A percentile compares a stretch with the other conserved stretches of the same genome.
Evolutionary conservation across 169 alveolate species (phyloP).

Genomic region (Perkinsus olseni): DNA sequence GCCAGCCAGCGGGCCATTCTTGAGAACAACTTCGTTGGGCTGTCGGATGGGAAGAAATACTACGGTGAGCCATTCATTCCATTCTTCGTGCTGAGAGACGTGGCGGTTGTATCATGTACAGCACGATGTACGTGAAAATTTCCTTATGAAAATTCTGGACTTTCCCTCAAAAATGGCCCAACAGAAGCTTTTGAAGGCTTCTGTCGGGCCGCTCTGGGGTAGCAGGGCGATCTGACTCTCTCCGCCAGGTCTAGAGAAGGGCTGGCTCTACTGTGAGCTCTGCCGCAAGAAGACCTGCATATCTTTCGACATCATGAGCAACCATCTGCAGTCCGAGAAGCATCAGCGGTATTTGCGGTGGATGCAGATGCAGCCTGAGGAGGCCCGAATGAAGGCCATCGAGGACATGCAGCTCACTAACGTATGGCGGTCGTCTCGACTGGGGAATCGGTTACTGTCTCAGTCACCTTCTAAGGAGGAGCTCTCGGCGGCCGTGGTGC

Average conservation of each 20-base stretch:
- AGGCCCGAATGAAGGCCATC: background rate
- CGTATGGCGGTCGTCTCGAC: background rate
- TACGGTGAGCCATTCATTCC: too few species aligned
- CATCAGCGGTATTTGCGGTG: background rate
- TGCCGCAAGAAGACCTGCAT: background rate
- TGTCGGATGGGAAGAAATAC: background rate
- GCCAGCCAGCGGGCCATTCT: background rate
- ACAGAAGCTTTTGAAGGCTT: too few species aligned
- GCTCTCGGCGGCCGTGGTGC: background rate
- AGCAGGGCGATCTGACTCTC: background rate
- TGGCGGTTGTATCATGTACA: too few species aligned
- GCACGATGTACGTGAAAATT: too few species aligned
- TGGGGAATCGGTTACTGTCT: background rate
- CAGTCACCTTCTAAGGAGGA: background rate
- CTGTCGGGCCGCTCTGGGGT: too few species aligned
- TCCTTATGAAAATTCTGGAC: too few species aligned
- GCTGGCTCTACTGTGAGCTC: background rate
- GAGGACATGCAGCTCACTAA: background rate
- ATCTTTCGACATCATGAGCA: background rate
- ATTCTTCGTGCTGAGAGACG: too few species aligned
- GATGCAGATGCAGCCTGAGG: background rate
- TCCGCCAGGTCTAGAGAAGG: background rate
- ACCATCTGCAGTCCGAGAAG: background rate
- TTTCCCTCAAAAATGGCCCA: too few species aligned
- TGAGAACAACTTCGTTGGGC: background rate